Evolutionary conservation across 352 stramenopile species (phyloP).

Genomic region (Pythium vanterpoolii): DNA sequence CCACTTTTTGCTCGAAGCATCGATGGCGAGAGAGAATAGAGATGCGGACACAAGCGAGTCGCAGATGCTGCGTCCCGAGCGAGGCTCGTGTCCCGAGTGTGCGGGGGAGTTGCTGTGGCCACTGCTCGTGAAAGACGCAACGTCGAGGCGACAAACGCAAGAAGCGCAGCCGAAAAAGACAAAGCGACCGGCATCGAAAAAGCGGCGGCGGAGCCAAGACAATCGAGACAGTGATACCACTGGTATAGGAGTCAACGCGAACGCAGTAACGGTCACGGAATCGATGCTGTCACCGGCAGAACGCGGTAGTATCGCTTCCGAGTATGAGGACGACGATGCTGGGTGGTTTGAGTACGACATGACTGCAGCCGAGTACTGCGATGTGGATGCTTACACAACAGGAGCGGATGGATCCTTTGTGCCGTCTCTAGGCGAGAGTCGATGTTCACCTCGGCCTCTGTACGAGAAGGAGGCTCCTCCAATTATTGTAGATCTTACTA

Average conservation of each 20-base stretch:
- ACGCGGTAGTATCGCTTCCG: background rate
- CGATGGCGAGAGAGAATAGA: background rate
- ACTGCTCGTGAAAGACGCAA: slow-evolving; percentile 23
- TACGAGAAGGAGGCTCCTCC: background rate
- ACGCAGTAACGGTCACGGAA: background rate
- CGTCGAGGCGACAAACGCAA: background rate
- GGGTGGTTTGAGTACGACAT: slow-evolving; percentile 17
- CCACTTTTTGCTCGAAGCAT: slow-evolving; percentile 42
- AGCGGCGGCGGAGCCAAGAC: background rate
- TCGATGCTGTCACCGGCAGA: background rate
- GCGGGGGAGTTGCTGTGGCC: slow-evolving; percentile 37
- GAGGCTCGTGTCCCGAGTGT: slow-evolving; percentile 47
- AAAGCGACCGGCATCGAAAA: background rate
- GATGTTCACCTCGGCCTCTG: background rate
- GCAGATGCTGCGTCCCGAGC: slow-evolving; percentile 16
- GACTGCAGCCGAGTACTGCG: background rate
- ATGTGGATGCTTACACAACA: background rate
- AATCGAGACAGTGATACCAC: background rate
- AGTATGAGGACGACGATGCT: background rate
- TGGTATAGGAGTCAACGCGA: background rate
- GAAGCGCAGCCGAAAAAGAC: background rate
- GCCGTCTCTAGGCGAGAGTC: background rate
- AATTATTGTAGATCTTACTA: slow-evolving; percentile 2
- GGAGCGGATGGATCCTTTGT: background rate
- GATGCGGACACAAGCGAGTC: background rate